Base-by-base conservation (phyloP, 441 rosid genomes). In the Rhodomyrtus psidioides region DNA sequence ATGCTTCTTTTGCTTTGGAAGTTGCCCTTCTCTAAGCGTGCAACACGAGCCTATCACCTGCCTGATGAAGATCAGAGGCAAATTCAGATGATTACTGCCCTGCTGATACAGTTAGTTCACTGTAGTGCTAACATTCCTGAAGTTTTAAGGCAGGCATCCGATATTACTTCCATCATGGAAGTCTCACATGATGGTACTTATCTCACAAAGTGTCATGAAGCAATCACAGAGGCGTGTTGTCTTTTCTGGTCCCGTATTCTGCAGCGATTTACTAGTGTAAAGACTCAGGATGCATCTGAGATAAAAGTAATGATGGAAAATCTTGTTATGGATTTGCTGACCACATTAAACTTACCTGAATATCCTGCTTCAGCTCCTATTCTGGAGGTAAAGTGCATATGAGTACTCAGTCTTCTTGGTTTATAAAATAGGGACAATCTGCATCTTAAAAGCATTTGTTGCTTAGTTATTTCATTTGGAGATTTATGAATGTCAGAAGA, bases 41-140 rank as follows among this genome's bases (percentile, higher is more conserved):
- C 94, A 6, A 84, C 91, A 85, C 94, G 99, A 89, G 88, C 99
- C 19, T 96, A 96, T 94, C 98, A 90, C 88, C 94, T 98, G 27
- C 99, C 98, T 82, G 99, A 96, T 91, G 99, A 98, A 91, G 99
- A 98, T 88, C 98, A 98, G 87, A 94, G 94, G 90, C 99, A 98
- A 91, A 98, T 98, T 91, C 99, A 98, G 91, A 96, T 96, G 98
- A 91, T 96, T 85, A 93, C 98, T 54, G 99, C 99, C 86, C 90
- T 98, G 91, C 93, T 98, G 86, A 93, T 98, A 91, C 99, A 98
- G 91, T 92, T 98, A 93, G 98, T 96, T 91, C 99, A 96, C 88
- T 90, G 91, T 89, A 94, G 98, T 89, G 97, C 97, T 83, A 95
- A 91, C 91, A 96, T 96, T 90, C 99, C 99, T 89, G 95, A 95